These are phyloP conservation scores for Termitomyces sp. DNA, from an alignment of 1,284 basidiomycete species.

Conservation along the genomic window DNA sequence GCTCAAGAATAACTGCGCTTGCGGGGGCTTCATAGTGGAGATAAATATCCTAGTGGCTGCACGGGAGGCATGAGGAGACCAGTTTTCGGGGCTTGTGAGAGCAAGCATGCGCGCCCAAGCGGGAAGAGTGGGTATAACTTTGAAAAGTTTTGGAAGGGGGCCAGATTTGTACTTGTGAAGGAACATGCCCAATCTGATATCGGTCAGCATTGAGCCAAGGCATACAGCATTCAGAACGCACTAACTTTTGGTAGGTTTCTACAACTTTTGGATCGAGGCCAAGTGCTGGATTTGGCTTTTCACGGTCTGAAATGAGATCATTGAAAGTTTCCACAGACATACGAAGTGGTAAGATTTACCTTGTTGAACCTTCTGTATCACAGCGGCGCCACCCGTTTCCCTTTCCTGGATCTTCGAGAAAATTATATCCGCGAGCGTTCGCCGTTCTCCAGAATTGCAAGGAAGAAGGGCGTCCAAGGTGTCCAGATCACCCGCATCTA, in stretches of 20 bases:
- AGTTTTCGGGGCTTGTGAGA: constrained; percentile 86
- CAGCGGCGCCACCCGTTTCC: constrained; percentile 43
- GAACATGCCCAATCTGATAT: constrained; percentile 74
- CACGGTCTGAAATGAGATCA: constrained; percentile 39
- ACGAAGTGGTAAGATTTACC: constrained; percentile 23
- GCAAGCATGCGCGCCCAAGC: constrained; percentile 97
- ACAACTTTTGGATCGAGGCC: constrained; percentile 96
- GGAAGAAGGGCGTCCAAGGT: constrained; percentile 80
- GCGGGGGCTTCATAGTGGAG: constrained; percentile 93
- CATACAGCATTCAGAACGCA: constrained; percentile 4
- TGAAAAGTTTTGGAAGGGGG: constrained; percentile 95
- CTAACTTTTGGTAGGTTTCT: constrained; percentile 91
- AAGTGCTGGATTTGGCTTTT: constrained; percentile 80
- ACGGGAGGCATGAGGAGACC: constrained; percentile 94
- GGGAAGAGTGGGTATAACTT: constrained; percentile 94
- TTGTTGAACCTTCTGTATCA: constrained; percentile 55
- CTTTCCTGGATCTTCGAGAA: constrained; percentile 83
- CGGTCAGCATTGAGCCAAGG: neutral
- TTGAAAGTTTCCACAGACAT: neutral
- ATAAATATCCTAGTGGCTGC: constrained; percentile 96
- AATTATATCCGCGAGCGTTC: constrained; percentile 93
- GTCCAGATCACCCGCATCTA: constrained; percentile 84
- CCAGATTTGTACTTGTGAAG: constrained; percentile 93
- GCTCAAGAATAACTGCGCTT: constrained; percentile 92
- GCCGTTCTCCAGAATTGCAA: constrained; percentile 64